Base-by-base conservation (phyloP, 2,329 filamentous ascomycete genomes). In the Colletotrichum sp. region DNA sequence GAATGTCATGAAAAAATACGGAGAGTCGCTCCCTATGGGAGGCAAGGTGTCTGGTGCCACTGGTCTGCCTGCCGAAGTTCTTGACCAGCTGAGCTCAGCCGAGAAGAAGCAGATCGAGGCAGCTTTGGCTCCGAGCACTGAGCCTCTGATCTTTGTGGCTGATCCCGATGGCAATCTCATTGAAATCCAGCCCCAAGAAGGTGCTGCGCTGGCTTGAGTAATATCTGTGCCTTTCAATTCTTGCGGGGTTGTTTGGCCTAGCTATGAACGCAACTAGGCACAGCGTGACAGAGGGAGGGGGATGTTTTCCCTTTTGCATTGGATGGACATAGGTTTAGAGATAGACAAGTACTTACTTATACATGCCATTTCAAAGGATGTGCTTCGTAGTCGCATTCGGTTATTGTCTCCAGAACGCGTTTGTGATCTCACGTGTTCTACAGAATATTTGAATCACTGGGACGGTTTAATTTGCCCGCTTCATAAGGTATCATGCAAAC, bases 1-100 rank as follows among this genome's bases (percentile, higher is more conserved):
- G 13, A 76, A 76, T 8, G 78, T 83, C n/a, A 57, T 83, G n/a
- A 84, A 84, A 78, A 60, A 77, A 7, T 75, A 75, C 15, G 80
- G 81, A 7, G 80, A 80, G 22, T 48, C 71, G 6, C 60, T 78
- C 6, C 57, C 72, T 6, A 36, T 55, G 8, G 55, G 68, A 4
- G 73, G 77, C 18, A 18, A 55, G 16, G 32, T 81, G 22, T 77
- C 78, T 39, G 62, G 32, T 24, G 62, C 62, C 10, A 39, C 62
- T 39, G 62, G 62, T 4, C 32, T 65, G 13, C 76, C 72, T 22
- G 75, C 79, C 10, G 75, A 76, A 15, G 77, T 74, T 18, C 68
- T 79, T 8, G 62, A 68, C 2, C 76, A 80, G 28, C 36, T 80
- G 15, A 52, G 48, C 16, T 28, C 36, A 2, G 72, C 72, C n/a